Evolutionary conservation across 2,329 filamentous ascomycete genomes (phyloP).

Genomic region (Aspergillus quadricinctus): DNA sequence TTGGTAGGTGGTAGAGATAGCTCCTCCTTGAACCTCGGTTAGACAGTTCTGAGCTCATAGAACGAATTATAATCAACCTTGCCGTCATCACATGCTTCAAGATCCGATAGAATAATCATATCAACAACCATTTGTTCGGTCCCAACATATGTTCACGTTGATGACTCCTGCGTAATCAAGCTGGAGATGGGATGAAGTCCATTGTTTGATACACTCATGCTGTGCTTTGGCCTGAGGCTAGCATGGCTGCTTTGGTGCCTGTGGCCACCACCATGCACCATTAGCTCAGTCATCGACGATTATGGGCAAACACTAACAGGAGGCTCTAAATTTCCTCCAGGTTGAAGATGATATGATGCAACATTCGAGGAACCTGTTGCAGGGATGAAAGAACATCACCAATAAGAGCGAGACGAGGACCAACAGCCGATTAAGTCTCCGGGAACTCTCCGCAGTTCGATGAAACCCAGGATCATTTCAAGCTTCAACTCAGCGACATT

Average conservation of each 20-base stretch:
- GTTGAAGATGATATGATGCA: not conserved
- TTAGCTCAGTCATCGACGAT: not conserved
- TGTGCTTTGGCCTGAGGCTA: not conserved
- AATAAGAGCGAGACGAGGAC: not conserved
- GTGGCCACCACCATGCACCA: not conserved
- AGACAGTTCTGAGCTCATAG: not conserved
- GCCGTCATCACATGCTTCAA: not conserved
- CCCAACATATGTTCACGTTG: not conserved
- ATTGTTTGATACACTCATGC: not conserved
- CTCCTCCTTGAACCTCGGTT: not conserved
- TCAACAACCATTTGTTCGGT: not conserved
- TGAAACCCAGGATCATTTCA: not conserved
- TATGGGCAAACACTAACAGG: not conserved
- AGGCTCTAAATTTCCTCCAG: not conserved
- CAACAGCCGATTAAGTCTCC: not conserved
- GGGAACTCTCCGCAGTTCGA: not conserved
- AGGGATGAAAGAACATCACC: not conserved
- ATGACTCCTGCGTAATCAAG: not conserved
- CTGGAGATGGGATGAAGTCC: not conserved
- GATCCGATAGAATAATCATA: not conserved
- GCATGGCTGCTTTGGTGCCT: not conserved
- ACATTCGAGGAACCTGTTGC: not conserved
- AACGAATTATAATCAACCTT: not conserved
- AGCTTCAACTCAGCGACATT: not conserved
- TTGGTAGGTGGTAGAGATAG: not conserved